These are phyloP conservation scores for Solanum clarkiae DNA, from an alignment of 257 asterid genomes.

Conservation along the genomic window DNA sequence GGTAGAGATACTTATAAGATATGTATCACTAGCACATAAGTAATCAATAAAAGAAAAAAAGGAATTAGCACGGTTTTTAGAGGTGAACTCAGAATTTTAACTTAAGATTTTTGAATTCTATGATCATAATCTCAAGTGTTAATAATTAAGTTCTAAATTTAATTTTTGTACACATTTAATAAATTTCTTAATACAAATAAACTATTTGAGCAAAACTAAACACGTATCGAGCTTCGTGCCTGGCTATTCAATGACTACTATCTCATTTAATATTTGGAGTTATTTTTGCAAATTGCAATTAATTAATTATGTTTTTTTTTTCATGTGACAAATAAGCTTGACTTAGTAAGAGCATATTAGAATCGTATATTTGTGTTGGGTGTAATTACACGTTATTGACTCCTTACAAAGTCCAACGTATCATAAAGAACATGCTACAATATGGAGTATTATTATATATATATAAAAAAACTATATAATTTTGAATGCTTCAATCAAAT, in stretches of 20 bases:
- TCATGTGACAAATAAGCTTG: background rate
- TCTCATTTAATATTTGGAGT: background rate
- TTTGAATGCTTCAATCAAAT: background rate
- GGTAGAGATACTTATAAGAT: background rate
- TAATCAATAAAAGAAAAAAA: too few relatives aligned
- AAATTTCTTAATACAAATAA: too few relatives aligned
- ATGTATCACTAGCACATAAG: background rate
- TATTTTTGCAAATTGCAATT: background rate
- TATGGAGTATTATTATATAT: background rate
- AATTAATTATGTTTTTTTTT: background rate
- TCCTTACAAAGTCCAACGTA: background rate
- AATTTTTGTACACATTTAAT: too few relatives aligned
- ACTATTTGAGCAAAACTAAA: too few relatives aligned
- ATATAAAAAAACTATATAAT: background rate
- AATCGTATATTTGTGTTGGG: background rate
- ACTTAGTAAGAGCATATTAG: background rate
- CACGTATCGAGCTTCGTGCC: too few relatives aligned
- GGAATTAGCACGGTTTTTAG: too few relatives aligned
- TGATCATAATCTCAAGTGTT: too few relatives aligned
- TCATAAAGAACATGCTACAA: background rate
- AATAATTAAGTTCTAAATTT: too few relatives aligned
- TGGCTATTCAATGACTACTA: too few relatives aligned
- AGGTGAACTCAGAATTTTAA: too few relatives aligned
- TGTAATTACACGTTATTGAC: background rate
- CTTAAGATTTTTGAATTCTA: too few relatives aligned